These are phyloP conservation scores for Chondrostereum purpureum DNA, from an alignment of 1,284 basidiomycete species.

Conservation along the genomic window DNA sequence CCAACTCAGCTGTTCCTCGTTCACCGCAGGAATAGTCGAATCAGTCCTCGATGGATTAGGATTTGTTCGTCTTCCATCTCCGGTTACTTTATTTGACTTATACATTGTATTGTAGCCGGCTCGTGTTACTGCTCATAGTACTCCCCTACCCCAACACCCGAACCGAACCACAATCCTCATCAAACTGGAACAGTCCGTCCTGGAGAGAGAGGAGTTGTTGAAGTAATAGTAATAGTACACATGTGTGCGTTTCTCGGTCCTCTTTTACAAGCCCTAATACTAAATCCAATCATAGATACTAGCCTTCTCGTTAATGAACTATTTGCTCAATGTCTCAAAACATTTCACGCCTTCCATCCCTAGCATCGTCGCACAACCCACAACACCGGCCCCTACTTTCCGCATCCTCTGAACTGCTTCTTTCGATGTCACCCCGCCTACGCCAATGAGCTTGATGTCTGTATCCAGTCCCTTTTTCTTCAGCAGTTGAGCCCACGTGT, in stretches of 20 bases:
- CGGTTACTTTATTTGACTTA: conserved; percentile 10
- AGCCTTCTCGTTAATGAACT: too few species aligned
- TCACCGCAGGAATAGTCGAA: conserved; percentile 96
- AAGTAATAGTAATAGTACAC: conserved; percentile 42
- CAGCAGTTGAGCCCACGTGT: conserved; percentile 50
- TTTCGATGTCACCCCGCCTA: conserved; percentile 66
- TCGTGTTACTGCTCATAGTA: conserved; percentile 93
- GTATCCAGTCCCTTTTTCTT: conserved; percentile 31
- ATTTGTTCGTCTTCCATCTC: conserved; percentile 61
- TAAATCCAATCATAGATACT: too few species aligned
- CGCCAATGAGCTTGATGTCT: conserved; percentile 59
- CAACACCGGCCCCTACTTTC: conserved; percentile 60
- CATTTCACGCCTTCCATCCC: conserved; percentile 59
- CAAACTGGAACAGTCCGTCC: conserved; percentile 85
- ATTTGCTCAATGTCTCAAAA: conserved; percentile 53
- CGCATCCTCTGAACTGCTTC: conserved; percentile 59
- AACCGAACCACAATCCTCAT: conserved; percentile 88
- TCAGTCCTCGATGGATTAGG: conserved; percentile 93
- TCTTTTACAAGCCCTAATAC: too few species aligned
- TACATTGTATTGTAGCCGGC: conserved; percentile 70
- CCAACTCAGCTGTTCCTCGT: conserved; percentile 91
- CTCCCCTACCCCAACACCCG: conserved; percentile 77
- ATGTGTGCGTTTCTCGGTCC: too few species aligned
- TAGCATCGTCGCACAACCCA: conserved; percentile 70
- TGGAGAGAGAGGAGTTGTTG: conserved; percentile 82